Base-by-base conservation (phyloP, 169 alveolate species). In the Eimeria sp. region DNA sequence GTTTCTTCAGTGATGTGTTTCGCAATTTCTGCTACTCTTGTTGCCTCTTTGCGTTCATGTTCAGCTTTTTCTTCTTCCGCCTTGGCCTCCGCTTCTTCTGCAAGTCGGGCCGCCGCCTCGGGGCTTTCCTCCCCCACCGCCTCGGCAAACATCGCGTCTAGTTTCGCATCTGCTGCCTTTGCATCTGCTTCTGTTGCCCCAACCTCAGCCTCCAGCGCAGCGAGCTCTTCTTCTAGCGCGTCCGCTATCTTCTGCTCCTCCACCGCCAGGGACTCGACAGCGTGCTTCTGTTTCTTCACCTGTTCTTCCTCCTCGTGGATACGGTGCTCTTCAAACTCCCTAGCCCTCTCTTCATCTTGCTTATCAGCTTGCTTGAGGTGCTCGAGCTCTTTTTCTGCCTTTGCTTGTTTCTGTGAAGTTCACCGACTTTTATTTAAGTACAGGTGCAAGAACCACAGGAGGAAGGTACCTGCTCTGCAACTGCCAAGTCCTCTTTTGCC, bases 161-260 rank as follows among this genome's bases (percentile, higher is more conserved):
- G 89, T 18, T 82, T 30, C 14, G 65, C 89, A 20, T 49, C 89
- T 82, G 89, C 89, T 22, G 65, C 89, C 47, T 43, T 22, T 51
- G 47, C 72, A 34, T 82, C 89, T 45, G 47, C 47, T 34, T 82
- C 72, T 49, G 89, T 82, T 34, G 89, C 65, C 40, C 47, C 72
- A n/a, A 82, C 89, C 54, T 82, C 89, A 16, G 89, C 34, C 34
- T 82, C 89, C 25, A 82, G 54, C 11, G 72, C 89, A 49, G 89
- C 47, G 9, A 82, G 89, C 40, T 82, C 89, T 49, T 82, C 47
- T 34, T 82, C 72, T 7, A 82, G 89, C 5, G 89, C 27, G 25
- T 47, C 47, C 11, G 73, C 72, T 51, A 49, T 13, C 70, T 82
- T 82, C 54, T 82, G 51, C 45, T 82, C 89, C 47, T 82, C 89